phyloP scores from a whole-genome alignment of 257 asterid genomes.

The Gentiana macrophylla region DNA sequence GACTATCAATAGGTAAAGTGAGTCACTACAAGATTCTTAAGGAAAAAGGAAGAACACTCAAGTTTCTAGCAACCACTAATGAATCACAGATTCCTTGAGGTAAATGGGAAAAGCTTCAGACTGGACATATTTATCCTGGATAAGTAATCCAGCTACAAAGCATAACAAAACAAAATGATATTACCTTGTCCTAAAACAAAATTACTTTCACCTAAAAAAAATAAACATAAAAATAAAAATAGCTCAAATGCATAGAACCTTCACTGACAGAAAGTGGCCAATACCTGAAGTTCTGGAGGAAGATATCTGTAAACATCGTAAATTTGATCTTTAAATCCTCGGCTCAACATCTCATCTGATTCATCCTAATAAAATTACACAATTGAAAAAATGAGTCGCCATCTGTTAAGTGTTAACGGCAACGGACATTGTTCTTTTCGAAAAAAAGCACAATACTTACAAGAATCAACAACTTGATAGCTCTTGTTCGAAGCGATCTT shows the following conservation, averaged over 20 bases:
- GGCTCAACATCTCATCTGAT: conserved; percentile 98
- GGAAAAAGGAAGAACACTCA: too few species aligned
- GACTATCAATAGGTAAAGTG: too few species aligned
- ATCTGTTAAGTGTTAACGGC: neutral
- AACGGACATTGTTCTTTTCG: neutral
- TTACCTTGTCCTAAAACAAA: too few species aligned
- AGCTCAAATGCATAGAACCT: too few species aligned
- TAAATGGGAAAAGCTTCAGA: too few species aligned
- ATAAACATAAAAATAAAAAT: neutral
- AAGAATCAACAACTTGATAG: conserved; percentile 69
- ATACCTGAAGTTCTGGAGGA: conserved; percentile 97
- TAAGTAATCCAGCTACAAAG: too few species aligned
- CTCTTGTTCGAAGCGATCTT: conserved; percentile 78
- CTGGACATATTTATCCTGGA: too few species aligned
- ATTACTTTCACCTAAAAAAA: too few species aligned
- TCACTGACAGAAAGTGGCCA: neutral
- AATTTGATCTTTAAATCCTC: conserved; percentile 97
- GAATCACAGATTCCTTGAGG: too few species aligned
- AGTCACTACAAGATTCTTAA: too few species aligned
- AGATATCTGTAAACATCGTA: conserved; percentile 97
- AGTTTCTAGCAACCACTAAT: too few species aligned
- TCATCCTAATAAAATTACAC: conserved; percentile 50
- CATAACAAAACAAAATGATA: too few species aligned
- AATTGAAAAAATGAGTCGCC: conserved; percentile 4
- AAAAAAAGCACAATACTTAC: conserved; percentile 29